A percentile compares a stretch with the other conserved stretches of the same genome.
Conservation (phyloP, 768 basidiomycete species). For the Pleurotus tuoliensis region DNA sequence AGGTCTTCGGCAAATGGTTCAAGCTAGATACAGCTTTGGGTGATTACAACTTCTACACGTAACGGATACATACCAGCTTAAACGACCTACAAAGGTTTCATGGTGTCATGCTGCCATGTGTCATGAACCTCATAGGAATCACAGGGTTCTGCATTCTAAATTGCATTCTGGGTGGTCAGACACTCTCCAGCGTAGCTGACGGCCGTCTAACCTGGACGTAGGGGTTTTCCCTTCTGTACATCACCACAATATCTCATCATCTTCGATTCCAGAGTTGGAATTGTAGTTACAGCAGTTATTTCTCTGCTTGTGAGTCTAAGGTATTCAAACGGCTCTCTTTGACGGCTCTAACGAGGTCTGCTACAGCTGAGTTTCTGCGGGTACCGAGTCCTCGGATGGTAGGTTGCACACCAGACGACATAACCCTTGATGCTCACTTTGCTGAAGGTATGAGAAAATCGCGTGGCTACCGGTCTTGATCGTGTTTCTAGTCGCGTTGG, state of each 20-base stretch:
- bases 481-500: conserved; percentile 48
- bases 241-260: neutral
- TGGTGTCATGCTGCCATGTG: conserved; percentile 41
- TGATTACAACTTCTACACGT: conserved; percentile 10
- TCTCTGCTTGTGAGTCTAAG: conserved; percentile 41
- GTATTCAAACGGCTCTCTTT: neutral
- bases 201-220: conserved; percentile 27
- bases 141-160: conserved; percentile 60
- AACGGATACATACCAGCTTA: neutral
- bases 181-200: conserved; percentile 26
- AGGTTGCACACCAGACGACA: conserved; percentile 4
- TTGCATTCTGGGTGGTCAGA: conserved; percentile 55
- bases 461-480: conserved; percentile 57
- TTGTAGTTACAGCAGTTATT: conserved; percentile 50
- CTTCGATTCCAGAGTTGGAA: conserved; percentile 35
- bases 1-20: conserved; percentile 79
- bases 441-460: conserved; percentile 48
- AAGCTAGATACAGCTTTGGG: conserved; percentile 39
- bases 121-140: conserved; percentile 50
- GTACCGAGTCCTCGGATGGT: conserved; percentile 47
- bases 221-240: conserved; percentile 7
- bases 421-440: neutral
- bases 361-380: conserved; percentile 57
- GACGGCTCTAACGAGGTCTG: neutral
- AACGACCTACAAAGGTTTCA: conserved; percentile 40